Conservation (phyloP, 257 asterid genomes). For the Solanum microdontum region DNA sequence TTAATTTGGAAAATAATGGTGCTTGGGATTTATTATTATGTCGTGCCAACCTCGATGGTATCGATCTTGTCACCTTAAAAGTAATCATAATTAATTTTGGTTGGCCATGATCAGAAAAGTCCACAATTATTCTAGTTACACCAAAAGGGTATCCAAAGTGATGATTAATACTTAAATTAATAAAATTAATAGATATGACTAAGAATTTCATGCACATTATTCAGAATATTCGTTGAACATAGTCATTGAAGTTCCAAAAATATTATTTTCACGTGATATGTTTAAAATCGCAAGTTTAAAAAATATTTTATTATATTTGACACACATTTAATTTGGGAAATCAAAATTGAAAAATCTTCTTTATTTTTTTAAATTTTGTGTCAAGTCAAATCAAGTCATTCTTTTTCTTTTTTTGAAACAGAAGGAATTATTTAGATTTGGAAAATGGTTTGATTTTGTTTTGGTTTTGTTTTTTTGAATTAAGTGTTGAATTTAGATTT, state of each 20-base stretch:
- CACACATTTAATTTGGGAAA: too few species aligned
- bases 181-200: too few species aligned
- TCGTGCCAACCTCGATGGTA: slow-evolving; percentile 37
- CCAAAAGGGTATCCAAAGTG: background rate
- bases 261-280: too few species aligned
- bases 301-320: too few species aligned
- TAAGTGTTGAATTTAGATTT: too few species aligned
- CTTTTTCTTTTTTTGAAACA: too few species aligned
- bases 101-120: background rate
- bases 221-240: background rate
- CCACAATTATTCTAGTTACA: background rate
- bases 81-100: background rate
- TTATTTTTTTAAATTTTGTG: background rate
- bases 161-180: background rate
- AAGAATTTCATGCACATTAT: background rate
- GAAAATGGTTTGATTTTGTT: too few species aligned
- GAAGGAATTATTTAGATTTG: background rate
- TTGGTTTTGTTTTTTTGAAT: background rate
- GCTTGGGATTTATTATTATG: slow-evolving; percentile 1
- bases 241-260: background rate
- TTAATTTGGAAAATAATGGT: background rate
- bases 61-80: slow-evolving; percentile 17
- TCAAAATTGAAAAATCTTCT: fast-evolving
- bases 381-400: background rate
- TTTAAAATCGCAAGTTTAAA: too few species aligned